Conservation (phyloP, 345 rosid species). For the Leavenworthia alabamica region DNA sequence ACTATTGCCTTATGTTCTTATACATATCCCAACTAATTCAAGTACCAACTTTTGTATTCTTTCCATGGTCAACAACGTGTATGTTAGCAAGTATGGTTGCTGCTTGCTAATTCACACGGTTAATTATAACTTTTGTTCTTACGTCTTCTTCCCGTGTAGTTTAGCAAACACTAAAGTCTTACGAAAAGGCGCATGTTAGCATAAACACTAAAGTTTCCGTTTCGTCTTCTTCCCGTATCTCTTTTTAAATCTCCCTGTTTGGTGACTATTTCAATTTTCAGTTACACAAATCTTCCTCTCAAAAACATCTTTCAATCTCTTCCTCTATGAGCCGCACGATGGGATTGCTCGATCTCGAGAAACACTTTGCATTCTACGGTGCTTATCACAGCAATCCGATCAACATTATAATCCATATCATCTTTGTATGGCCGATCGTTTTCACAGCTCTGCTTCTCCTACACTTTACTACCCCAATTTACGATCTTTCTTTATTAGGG, state of each 20-base stretch:
- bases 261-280: not conserved
- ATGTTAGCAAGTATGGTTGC: not conserved
- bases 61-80: not conserved
- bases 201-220: not conserved
- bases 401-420: slow-evolving; percentile 60
- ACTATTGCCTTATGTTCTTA: not conserved
- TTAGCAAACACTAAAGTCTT: not conserved
- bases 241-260: not conserved
- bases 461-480: slow-evolving; percentile 46
- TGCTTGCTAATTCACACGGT: no score
- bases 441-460: slow-evolving; percentile 62
- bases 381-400: slow-evolving; percentile 78
- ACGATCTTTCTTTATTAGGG: slow-evolving; percentile 35
- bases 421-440: slow-evolving; percentile 85
- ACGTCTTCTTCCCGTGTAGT: not conserved
- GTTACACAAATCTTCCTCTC: not conserved
- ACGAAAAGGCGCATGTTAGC: not conserved
- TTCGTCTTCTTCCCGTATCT: slow-evolving; percentile 22
- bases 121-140: not conserved
- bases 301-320: not conserved
- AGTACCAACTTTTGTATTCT: no score
- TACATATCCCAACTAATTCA: no score
- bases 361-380: slow-evolving; percentile 86
- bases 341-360: slow-evolving; percentile 76
- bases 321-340: slow-evolving; percentile 24